Percentiles rank a stretch among this genome's conserved stretches.
Conservation (phyloP, 495 filamentous ascomycete genomes). For the Aspergillus indologenus region DNA sequence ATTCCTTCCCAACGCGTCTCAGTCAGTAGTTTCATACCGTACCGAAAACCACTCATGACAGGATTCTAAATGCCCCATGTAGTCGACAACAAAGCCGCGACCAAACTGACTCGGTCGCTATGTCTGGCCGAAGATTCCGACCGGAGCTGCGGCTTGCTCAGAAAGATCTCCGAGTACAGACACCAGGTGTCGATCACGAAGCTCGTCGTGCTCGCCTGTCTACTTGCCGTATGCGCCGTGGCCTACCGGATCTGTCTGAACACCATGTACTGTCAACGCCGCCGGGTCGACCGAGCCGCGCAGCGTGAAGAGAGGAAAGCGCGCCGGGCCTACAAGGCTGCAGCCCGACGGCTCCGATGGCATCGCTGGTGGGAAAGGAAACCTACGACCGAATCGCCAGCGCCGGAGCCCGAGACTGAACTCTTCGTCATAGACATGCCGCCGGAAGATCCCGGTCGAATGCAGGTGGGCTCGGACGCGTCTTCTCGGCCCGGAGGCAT, state of each 20-base stretch:
- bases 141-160: constrained; percentile 12
- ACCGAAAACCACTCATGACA: neutral
- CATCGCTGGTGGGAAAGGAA: constrained; percentile 32
- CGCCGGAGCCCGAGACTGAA: neutral
- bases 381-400: constrained; percentile 1
- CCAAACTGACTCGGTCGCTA: constrained; percentile 17
- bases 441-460: neutral
- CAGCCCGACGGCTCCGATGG: constrained; percentile 36
- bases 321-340: constrained; percentile 38
- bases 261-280: constrained; percentile 22
- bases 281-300: constrained; percentile 35
- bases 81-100: constrained; percentile 19
- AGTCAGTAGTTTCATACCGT: constrained; percentile 17
- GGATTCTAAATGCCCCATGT: constrained; percentile 6
- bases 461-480: constrained; percentile 18
- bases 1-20: constrained; percentile 3
- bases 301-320: constrained; percentile 38
- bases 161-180: constrained; percentile 2
- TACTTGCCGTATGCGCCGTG: constrained; percentile 30
- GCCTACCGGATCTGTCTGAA: constrained; percentile 25
- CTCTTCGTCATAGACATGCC: neutral
- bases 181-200: constrained; percentile 13
- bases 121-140: constrained; percentile 16
- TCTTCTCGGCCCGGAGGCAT: constrained; percentile 32
- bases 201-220: constrained; percentile 23